Percentiles rank a stretch among this genome's conserved stretches.
Conservation (phyloP, 805 yeast species). For the Candida boidinii region DNA sequence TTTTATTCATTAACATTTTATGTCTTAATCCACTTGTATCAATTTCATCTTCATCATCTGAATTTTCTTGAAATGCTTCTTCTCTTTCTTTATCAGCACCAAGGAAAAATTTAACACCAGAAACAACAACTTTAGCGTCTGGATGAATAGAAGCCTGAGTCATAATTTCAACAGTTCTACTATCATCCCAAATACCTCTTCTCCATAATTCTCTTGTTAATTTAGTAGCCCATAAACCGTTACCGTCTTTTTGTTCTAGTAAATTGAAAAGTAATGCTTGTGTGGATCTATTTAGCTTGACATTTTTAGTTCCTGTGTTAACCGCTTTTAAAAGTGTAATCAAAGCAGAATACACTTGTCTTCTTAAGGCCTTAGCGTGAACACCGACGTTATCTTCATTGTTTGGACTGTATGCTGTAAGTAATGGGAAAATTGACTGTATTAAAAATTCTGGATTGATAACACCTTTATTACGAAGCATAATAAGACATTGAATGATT, state of each 20-base stretch:
- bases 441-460: slow-evolving; percentile 74
- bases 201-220: slow-evolving; percentile 94
- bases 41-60: slow-evolving; percentile 58
- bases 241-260: slow-evolving; percentile 67
- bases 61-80: slow-evolving; percentile 66
- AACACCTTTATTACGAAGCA: slow-evolving; percentile 81
- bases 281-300: slow-evolving; percentile 79
- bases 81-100: slow-evolving; percentile 95
- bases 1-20: slow-evolving; percentile 76
- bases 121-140: slow-evolving; percentile 76
- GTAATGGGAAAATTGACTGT: slow-evolving; percentile 81
- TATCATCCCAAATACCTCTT: slow-evolving; percentile 97
- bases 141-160: slow-evolving; percentile 88
- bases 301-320: slow-evolving; percentile 84
- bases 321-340: slow-evolving; percentile 72
- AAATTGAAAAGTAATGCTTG: slow-evolving; percentile 88
- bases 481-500: slow-evolving; percentile 78
- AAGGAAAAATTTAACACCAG: slow-evolving; percentile 85
- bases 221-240: slow-evolving; percentile 93
- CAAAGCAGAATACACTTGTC: slow-evolving; percentile 72
- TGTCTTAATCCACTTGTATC: slow-evolving; percentile 73
- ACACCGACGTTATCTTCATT: slow-evolving; percentile 37
- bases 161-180: slow-evolving; percentile 96
- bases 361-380: slow-evolving; percentile 76
- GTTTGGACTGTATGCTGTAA: slow-evolving; percentile 52